phyloP scores from a whole-genome alignment of 129 eudicot genomes.

The carrot (Daucus carota) region DH1_v3.0 NC_030383.2:61179001-61179500 shows the following conservation, averaged over 20 bases:
- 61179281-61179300: background rate
- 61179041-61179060: background rate
- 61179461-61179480: slow-evolving; percentile 6
- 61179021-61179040: background rate
- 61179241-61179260: slow-evolving; percentile 3
- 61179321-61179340: background rate
- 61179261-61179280: slow-evolving; percentile 3
- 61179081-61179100: background rate
- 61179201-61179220: background rate
- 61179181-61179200: background rate
- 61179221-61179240: background rate
- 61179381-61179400: slow-evolving; percentile 3
- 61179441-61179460: slow-evolving; percentile 3
- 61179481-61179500: slow-evolving; percentile 1
- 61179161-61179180: background rate
- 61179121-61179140: background rate
- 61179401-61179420: background rate
- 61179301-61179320: background rate
- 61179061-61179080: background rate
- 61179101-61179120: slow-evolving; percentile 7
- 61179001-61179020: background rate
- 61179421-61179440: background rate
- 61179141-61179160: background rate
- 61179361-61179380: background rate
- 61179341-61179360: slow-evolving; percentile 1